A percentile compares a stretch with the other conserved stretches of the same genome.
phyloP scores from a whole-genome alignment of 2,329 filamentous ascomycete genomes.

The Colletotrichum zoysiae region DNA sequence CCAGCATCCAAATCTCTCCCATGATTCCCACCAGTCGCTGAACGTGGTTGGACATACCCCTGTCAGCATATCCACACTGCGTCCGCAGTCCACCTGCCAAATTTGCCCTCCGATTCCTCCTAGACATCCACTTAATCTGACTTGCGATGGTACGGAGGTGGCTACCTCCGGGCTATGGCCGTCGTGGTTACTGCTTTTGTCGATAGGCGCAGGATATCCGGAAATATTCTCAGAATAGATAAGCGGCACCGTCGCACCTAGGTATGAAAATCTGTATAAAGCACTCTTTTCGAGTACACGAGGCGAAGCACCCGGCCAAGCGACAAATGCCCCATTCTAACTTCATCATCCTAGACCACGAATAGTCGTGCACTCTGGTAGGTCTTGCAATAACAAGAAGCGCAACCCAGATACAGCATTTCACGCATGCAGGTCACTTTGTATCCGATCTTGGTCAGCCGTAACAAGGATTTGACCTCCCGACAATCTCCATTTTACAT shows the following conservation, averaged over 20 bases:
- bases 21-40: conserved; percentile 1
- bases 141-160: conserved; percentile 17
- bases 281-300: fast-evolving
- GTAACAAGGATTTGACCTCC: conserved; percentile 10
- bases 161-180: conserved; percentile 7
- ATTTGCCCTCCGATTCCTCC: neutral
- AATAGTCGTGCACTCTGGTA: neutral
- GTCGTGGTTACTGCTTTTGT: conserved; percentile 21
- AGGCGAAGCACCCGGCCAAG: neutral
- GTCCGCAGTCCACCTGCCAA: neutral
- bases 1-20: neutral
- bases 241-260: neutral
- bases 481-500: conserved; percentile 1
- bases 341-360: neutral
- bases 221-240: neutral
- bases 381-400: conserved; percentile 8
- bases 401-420: neutral
- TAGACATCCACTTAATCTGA: neutral
- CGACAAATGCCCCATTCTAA: neutral
- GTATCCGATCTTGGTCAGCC: conserved; percentile 6
- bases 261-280: neutral
- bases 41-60: neutral
- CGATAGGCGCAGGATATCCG: neutral
- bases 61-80: neutral
- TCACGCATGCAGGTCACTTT: neutral